Percentiles rank a stretch among this genome's conserved stretches.
Conservation (phyloP, 345 rosid species). For the Rhodamnia argentea region DNA sequence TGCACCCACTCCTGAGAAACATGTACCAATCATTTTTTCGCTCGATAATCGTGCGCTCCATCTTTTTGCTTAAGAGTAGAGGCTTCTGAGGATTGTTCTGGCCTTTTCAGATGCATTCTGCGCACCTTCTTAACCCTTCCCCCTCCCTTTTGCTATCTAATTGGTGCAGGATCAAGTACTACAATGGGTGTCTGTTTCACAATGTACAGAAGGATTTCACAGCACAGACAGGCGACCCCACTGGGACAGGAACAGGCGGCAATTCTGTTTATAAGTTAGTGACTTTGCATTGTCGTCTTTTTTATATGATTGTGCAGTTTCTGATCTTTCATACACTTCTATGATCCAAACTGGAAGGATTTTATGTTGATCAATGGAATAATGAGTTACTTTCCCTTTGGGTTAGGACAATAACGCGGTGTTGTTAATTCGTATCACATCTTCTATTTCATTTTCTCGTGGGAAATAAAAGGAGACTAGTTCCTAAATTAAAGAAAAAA, state of each 20-base stretch:
- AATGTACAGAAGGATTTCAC: constrained; percentile 88
- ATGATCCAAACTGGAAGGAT: background rate
- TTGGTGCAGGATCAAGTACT: constrained; percentile 69
- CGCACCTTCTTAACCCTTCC: background rate
- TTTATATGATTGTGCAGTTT: constrained; percentile 25
- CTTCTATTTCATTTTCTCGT: background rate
- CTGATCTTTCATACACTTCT: background rate
- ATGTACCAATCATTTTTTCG: background rate
- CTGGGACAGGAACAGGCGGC: constrained; percentile 77
- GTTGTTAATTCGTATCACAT: background rate
- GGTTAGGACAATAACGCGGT: background rate
- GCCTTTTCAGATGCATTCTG: background rate
- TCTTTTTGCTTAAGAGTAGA: background rate
- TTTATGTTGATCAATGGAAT: background rate
- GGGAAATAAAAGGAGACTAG: background rate
- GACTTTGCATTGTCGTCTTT: background rate
- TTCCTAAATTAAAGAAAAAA: background rate
- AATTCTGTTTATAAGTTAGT: constrained; percentile 84
- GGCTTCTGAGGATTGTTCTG: background rate
- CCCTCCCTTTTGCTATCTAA: background rate
- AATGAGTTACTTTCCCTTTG: background rate
- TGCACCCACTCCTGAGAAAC: background rate
- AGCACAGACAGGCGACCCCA: constrained; percentile 74
- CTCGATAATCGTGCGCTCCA: background rate
- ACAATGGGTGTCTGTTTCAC: constrained; percentile 80